Base-by-base conservation (phyloP, 305 asterid genomes). In the Fraxinus angustifolia region DNA sequence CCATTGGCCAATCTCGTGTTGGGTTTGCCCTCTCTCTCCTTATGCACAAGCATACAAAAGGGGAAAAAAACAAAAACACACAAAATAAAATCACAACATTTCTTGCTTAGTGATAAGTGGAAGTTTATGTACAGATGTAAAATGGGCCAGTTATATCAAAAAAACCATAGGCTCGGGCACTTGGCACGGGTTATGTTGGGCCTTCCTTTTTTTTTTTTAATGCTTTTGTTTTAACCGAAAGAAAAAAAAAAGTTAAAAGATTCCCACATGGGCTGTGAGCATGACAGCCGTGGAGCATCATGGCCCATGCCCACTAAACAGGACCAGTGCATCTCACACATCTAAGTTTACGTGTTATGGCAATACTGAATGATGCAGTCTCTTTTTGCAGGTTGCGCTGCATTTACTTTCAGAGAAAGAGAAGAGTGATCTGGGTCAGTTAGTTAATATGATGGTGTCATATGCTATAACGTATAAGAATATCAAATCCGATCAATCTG, bases 371-470 rank as follows among this genome's bases (percentile, higher is more conserved):
- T 58, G 31, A 75, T 78, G 82, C 82, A 58, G 65, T 85, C 80
- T 78, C 80, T 42, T 60, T 73, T 78, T 88, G 81, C 90, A 96
- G 99, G 97, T 91, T 83, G 93, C 99, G 16, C 53, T 90, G 82
- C 97, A 96, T 88, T 90, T 93, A 83, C 91, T 93, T 79, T 94
- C 98, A 79, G 98, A 94, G 83, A 91, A 84, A 70, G 99, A 93
- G 85, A 94, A 89, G 90, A 79, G 83, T 78, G 91, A 88, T 78
- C 42, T 94, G 83, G 84, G 83, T 48, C 90, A 94, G 85, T 81
- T 96, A 77, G 97, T 96, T 75, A 89, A 92, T 75, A 85, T 86
- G 62, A 94, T 96, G 98, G 97, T 93, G 82, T 91, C 98, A 79
- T 96, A 94, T 90, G 91, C 94, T 83, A 83, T 90, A 81, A 88